phyloP scores from a whole-genome alignment of 1,284 basidiomycete genomes.

The Trichosporon faecale region DNA sequence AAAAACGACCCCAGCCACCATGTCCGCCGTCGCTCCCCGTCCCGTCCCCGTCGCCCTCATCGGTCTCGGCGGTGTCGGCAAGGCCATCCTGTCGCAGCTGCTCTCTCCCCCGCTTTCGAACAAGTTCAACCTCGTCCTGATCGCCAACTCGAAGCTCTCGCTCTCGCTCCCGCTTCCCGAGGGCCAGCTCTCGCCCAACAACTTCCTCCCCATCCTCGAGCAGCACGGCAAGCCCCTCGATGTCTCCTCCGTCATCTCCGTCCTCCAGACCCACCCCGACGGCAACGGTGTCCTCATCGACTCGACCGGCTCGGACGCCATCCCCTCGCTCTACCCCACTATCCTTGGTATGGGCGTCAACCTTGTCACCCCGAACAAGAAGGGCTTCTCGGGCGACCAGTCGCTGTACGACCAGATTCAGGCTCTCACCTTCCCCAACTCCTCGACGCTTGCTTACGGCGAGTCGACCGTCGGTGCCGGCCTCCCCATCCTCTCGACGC shows the following conservation, averaged over 20 bases:
- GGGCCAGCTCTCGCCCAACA: slow-evolving; percentile 50
- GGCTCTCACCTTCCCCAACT: slow-evolving; percentile 58
- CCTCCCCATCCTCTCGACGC: slow-evolving; percentile 82
- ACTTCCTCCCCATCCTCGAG: slow-evolving; percentile 49
- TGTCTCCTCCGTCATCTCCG: slow-evolving; percentile 52
- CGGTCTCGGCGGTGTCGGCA: slow-evolving; percentile 83
- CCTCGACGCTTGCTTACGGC: slow-evolving; percentile 65
- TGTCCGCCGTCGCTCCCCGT: slow-evolving; percentile 18
- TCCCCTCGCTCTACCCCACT: slow-evolving; percentile 79
- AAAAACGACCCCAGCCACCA: neutral
- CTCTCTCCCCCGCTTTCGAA: slow-evolving; percentile 54
- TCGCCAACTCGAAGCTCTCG: slow-evolving; percentile 72
- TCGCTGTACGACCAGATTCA: slow-evolving; percentile 68
- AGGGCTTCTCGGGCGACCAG: slow-evolving; percentile 80
- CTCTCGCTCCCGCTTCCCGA: slow-evolving; percentile 57
- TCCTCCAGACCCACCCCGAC: slow-evolving; percentile 54
- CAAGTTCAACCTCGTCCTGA: slow-evolving; percentile 66
- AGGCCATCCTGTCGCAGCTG: slow-evolving; percentile 70
- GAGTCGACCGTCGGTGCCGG: slow-evolving; percentile 96
- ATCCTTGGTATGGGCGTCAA: slow-evolving; percentile 77
- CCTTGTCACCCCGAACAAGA: slow-evolving; percentile 97
- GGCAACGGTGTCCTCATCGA: slow-evolving; percentile 78
- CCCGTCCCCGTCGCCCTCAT: slow-evolving; percentile 65
- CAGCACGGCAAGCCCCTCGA: slow-evolving; percentile 48
- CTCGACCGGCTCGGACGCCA: slow-evolving; percentile 82